Conservation (phyloP, 2,329 filamentous ascomycete species). For the Curvularia eragrostidis region DNA sequence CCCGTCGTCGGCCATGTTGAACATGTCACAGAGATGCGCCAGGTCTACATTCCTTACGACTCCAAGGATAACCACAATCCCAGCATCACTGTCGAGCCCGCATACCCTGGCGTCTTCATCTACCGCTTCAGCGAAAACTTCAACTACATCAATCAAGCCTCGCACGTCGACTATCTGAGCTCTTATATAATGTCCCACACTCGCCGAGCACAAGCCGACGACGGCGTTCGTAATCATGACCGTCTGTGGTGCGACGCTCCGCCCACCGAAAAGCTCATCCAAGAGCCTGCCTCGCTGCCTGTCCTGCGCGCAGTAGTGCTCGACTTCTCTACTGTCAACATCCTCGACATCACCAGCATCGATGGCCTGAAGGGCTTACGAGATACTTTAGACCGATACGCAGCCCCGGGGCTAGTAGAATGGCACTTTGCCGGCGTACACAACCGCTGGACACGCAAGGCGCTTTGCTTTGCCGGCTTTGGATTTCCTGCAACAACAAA, state of each 20-base stretch:
- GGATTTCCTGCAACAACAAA: slow-evolving; percentile 50
- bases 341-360: slow-evolving; percentile 63
- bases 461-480: slow-evolving; percentile 62
- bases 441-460: slow-evolving; percentile 65
- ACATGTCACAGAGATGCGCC: slow-evolving; percentile 7
- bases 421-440: slow-evolving; percentile 60
- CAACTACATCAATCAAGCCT: slow-evolving; percentile 90
- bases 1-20: not conserved
- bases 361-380: slow-evolving; percentile 63
- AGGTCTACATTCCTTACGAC: slow-evolving; percentile 41
- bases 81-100: slow-evolving; percentile 66
- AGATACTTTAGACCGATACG: slow-evolving; percentile 61
- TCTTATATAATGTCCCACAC: slow-evolving; percentile 66
- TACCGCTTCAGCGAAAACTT: slow-evolving; percentile 92
- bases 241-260: slow-evolving; percentile 63
- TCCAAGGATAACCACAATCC: slow-evolving; percentile 66
- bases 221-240: slow-evolving; percentile 42
- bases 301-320: slow-evolving; percentile 62
- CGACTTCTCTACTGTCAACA: slow-evolving; percentile 63
- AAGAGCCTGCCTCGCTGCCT: slow-evolving; percentile 46
- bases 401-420: slow-evolving; percentile 48
- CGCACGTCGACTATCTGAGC: slow-evolving; percentile 79
- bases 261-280: slow-evolving; percentile 38
- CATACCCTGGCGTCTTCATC: slow-evolving; percentile 82
- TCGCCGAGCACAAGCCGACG: slow-evolving; percentile 27